Percentiles rank a stretch among this genome's conserved stretches.
Evolutionary conservation across 1,284 basidiomycete genomes (phyloP).

Genomic region (Microbotryum lychnidis-dioicae): DNA sequence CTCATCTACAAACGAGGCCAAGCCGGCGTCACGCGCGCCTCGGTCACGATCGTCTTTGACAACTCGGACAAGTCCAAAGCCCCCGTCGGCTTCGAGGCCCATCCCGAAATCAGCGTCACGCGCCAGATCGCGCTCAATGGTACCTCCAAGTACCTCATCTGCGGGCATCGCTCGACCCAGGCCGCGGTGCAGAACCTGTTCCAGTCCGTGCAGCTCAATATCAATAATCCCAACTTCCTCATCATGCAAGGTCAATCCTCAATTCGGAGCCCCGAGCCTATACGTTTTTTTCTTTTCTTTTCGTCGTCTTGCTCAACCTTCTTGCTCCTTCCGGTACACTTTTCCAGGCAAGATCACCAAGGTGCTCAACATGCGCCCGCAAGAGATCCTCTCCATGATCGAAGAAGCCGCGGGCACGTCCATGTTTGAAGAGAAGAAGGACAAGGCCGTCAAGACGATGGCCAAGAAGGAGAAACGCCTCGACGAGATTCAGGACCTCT

Average conservation of each 20-base stretch:
- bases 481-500: slow-evolving; percentile 72
- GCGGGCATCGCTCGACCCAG: slow-evolving; percentile 90
- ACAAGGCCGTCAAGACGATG: slow-evolving; percentile 96
- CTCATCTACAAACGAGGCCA: slow-evolving; percentile 97
- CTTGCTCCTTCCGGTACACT: background rate
- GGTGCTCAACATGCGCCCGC: slow-evolving; percentile 97
- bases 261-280: background rate
- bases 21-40: slow-evolving; percentile 93
- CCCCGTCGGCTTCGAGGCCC: slow-evolving; percentile 75
- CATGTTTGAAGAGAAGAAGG: slow-evolving; percentile 98
- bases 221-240: slow-evolving; percentile 99
- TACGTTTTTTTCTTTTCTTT: too few species aligned
- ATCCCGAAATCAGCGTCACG: slow-evolving; percentile 88
- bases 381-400: slow-evolving; percentile 96
- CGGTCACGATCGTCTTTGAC: slow-evolving; percentile 98
- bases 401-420: slow-evolving; percentile 97
- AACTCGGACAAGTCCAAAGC: slow-evolving; percentile 86
- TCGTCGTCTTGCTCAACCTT: slow-evolving; percentile 31
- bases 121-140: slow-evolving; percentile 92
- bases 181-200: slow-evolving; percentile 85
- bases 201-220: slow-evolving; percentile 95
- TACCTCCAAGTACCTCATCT: slow-evolving; percentile 91
- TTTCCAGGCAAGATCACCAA: slow-evolving; percentile 44
- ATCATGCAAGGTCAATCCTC: slow-evolving; percentile 86
- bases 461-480: slow-evolving; percentile 95